Evolutionary conservation across 306 rosid species (phyloP).

Genomic region (Cajanus cajan): DNA sequence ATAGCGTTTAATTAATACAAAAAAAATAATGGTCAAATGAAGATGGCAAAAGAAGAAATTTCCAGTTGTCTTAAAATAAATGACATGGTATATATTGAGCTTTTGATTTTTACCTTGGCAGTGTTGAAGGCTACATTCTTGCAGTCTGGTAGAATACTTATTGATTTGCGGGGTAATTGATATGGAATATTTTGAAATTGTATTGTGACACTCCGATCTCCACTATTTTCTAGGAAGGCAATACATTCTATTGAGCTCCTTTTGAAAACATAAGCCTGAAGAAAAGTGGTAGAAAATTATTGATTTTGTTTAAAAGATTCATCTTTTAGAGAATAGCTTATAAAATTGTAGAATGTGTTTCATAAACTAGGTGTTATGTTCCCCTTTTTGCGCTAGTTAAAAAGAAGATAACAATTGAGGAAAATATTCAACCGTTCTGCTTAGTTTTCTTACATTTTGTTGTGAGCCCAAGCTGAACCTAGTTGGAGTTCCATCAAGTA

Average conservation of each 20-base stretch:
- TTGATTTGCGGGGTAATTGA: slow-evolving; percentile 39
- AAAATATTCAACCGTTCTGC: background rate
- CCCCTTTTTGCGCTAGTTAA: background rate
- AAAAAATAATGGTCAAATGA: background rate
- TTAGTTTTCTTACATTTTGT: slow-evolving; percentile 37
- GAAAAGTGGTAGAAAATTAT: slow-evolving; percentile 13
- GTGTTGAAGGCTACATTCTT: slow-evolving; percentile 46
- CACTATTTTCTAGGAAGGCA: slow-evolving; percentile 50
- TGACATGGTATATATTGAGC: background rate
- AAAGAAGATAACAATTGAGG: background rate
- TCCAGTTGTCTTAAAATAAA: background rate
- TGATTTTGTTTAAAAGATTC: background rate
- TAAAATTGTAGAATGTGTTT: background rate
- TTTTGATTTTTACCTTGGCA: slow-evolving; percentile 41
- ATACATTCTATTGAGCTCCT: slow-evolving; percentile 40
- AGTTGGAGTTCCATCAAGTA: slow-evolving; percentile 44
- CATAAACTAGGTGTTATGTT: background rate
- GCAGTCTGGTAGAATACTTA: slow-evolving; percentile 56
- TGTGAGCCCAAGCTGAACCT: slow-evolving; percentile 27
- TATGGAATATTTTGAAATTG: slow-evolving; percentile 28
- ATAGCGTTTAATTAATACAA: background rate
- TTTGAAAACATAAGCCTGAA: slow-evolving; percentile 52
- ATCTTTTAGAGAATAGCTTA: background rate
- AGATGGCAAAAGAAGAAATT: background rate
- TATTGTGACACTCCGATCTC: background rate